Evolutionary conservation across 495 filamentous ascomycete species (phyloP), one percentile per base, ranked within the genome.

Genomic region (Xylaria grammica): DNA sequence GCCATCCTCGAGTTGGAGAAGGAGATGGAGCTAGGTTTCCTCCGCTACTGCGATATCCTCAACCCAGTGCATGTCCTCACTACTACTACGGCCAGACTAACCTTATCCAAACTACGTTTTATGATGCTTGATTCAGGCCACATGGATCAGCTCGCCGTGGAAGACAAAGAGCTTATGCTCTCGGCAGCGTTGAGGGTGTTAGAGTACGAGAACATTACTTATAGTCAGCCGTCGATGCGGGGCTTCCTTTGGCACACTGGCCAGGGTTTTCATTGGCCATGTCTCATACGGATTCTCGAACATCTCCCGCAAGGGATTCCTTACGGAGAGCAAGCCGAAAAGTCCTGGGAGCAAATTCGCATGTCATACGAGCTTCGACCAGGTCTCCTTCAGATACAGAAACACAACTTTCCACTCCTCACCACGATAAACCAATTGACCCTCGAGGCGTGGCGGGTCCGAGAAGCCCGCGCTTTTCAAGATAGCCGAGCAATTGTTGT

Each of bases 31-130:
- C 20, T 49, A 13, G 22, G 17, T 5, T 24, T 49, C 17, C 45
- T 49, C 26, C 45, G 45, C 45, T 49, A 49, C 26, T 49, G 45
- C 45, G 45, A 49, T 49, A 49, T 49, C 22, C 26, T 49, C 22
- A 26, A 49, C 45, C 45, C 45, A 13, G 45, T 49, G 45, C 45
- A 49, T 49, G 26, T 49, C 20, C 45, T 49, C 9, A 49, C 45
- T 24, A 13, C 45, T 11, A 49, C 26, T 24, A 4, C 26, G 22
- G 22, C 45, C 26, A 20, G 45, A 13, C 45, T 49, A 13, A 49
- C 45, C 20, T 24, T 49, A 24, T 49, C 20, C 9, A 49, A 49
- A 24, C 45, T 49, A 24, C 45, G 45, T 1, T 49, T 49, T 49
- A 13, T 49, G 22, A 49, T 49, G 3, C 45, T 49, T 49, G 6